Evolutionary conservation across 768 basidiomycete genomes (phyloP).

Genomic region (Amanita subjunquillea): DNA sequence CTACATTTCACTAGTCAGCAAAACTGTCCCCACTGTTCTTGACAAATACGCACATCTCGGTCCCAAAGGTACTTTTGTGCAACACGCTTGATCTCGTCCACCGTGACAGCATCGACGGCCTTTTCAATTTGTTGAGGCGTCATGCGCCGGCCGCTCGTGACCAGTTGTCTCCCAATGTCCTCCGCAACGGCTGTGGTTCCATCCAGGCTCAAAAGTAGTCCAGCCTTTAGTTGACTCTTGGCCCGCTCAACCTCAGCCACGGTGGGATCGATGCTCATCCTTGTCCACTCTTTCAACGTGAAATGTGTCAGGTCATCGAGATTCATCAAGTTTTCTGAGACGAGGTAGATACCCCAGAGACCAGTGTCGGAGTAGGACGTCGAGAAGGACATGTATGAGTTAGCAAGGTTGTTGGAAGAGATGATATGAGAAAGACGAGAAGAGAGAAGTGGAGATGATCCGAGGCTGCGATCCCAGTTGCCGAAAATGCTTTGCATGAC

Average conservation of each 20-base stretch:
- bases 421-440: constrained; percentile 89
- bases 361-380: constrained; percentile 98
- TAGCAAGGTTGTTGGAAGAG: constrained; percentile 90
- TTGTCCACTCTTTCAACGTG: constrained; percentile 90
- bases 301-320: constrained; percentile 92
- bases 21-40: constrained; percentile 4
- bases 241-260: constrained; percentile 89
- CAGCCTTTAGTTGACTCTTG: constrained; percentile 97
- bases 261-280: constrained; percentile 85
- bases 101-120: constrained; percentile 81
- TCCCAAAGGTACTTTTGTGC: constrained; percentile 98
- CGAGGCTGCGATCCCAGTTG: constrained; percentile 98
- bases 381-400: constrained; percentile 99
- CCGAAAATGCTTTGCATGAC: constrained; percentile 97
- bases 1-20: constrained; percentile 22
- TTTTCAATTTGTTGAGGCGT: constrained; percentile 91
- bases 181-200: constrained; percentile 97
- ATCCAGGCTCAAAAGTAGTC: constrained; percentile 79
- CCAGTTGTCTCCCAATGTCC: constrained; percentile 96
- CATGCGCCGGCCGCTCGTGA: constrained; percentile 84
- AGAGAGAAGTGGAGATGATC: constrained; percentile 80
- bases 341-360: constrained; percentile 97
- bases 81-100: constrained; percentile 86
- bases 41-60: constrained; percentile 59
- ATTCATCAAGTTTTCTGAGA: constrained; percentile 89